Base-by-base conservation (phyloP, 1,284 basidiomycete genomes). In the Cutaneotrichosporon sp. region DNA sequence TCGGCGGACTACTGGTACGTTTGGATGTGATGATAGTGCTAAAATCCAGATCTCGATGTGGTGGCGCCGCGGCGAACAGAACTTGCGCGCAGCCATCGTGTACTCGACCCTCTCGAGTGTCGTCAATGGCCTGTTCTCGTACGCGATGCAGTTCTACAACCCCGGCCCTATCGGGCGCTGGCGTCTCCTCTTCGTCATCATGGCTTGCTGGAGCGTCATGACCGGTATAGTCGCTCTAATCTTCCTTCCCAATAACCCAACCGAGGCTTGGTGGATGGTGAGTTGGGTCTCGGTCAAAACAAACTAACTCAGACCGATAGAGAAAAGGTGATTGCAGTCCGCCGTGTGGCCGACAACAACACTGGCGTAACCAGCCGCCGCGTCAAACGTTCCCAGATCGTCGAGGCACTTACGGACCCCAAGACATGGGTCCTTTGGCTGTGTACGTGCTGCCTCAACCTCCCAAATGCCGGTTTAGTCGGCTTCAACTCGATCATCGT, bases 401-500 rank as follows among this genome's bases (percentile, higher is more conserved):
- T 58, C 26, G 71, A 72, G 52, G 70, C 65, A 0, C 46, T 72
- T n/a, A 5, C 58, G 2, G 71, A 70, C 51, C 38, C 60, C 52
- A 64, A 65, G 34, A 63, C 66, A 0, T 69, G 69, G 66, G 36
- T 70, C 9, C 58, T 62, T 46, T 66, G 66, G 56, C 22, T 61
- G 13, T 69, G 68, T 64, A 49, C 47, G 22, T 55, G 42, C 26
- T 11, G 42, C 42, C 63, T 70, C 52, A 70, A 70, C 49, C 62
- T 68, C 36, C 57, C 64, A 8, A 63, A 68, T 31, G 66, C 65
- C 49, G 65, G 61, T 30, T 58, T 71, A 1, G 51, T 61, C 18
- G 62, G 65, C n/a, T 73, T 73, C 62, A 70, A 69, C 63, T 63
- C 65, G 2, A 60, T 73, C 47, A 66, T 72, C 31, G 64, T 73